A percentile compares a stretch with the other conserved stretches of the same genome.
Conservation (phyloP, 106 monocot genomes). For the Agapanthus africanus region DNA sequence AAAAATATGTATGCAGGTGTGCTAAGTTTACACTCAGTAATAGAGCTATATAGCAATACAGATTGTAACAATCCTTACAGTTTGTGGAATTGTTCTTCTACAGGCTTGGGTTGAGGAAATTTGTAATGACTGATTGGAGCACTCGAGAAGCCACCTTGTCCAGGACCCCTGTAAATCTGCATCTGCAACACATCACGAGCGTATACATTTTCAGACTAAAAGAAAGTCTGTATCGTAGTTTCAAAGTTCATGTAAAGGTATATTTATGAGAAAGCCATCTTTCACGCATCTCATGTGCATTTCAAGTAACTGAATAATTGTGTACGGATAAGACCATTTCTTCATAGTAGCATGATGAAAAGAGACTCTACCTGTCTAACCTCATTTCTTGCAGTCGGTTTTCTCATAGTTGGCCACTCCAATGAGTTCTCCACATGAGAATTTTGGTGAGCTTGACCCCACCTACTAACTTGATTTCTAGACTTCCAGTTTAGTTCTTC, state of each 20-base stretch:
- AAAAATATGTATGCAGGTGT: not conserved
- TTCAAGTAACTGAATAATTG: too few species aligned
- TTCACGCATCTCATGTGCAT: too few species aligned
- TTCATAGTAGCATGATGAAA: not conserved
- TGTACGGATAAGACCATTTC: not conserved
- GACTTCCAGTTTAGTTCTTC: conserved; percentile 56
- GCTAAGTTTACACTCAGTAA: not conserved
- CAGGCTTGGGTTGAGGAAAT: conserved; percentile 13
- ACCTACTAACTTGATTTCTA: conserved; percentile 33
- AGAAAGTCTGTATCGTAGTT: too few species aligned
- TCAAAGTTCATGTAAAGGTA: too few species aligned
- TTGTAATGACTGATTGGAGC: conserved; percentile 15
- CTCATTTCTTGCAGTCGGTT: conserved; percentile 19
- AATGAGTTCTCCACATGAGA: conserved; percentile 25
- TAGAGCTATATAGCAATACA: not conserved
- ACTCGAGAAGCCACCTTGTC: conserved; percentile 8
- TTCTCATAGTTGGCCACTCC: conserved; percentile 40
- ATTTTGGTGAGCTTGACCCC: conserved; percentile 27
- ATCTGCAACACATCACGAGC: conserved; percentile 23
- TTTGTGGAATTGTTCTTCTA: conserved; percentile 21
- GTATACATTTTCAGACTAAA: too few species aligned
- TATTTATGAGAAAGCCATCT: too few species aligned
- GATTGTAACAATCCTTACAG: conserved; percentile 30
- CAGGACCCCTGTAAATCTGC: conserved; percentile 18
- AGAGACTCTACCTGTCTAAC: conserved; percentile 31